Base-by-base conservation (phyloP, 2,329 filamentous ascomycete genomes). In the Exutisphaerella laricina region DNA sequence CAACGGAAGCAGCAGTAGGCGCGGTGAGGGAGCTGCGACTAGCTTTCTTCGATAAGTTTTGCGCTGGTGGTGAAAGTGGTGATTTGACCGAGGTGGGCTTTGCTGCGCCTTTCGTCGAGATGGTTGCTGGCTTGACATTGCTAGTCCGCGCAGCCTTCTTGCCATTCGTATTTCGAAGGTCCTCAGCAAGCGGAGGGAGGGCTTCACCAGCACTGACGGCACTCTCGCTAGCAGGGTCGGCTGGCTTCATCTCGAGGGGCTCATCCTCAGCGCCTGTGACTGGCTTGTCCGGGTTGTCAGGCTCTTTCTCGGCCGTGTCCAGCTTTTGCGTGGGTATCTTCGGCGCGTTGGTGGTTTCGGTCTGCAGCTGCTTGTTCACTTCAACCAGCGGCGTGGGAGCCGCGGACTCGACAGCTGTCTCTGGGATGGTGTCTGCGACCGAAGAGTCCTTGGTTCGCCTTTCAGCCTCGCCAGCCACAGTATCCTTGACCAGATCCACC, bases 241-340 rank as follows among this genome's bases (percentile, higher is more conserved):
- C 62, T 4, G 69, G 66, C 54, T 66, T 67, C 57, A 68, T 58
- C 6, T 56, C 48, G 8, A 56, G 62, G 9, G 66, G 59, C 44
- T 63, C 56, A 38, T 72, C 70, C 54, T 70, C 63, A 2, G 56
- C 69, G 23, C 58, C 66, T 14, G 67, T 66, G 7, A 60, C 60
- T 42, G 55, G 56, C 57, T 72, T 72, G 55, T 73, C 70, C 17
- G 66, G 67, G 33, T 69, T 69, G 9, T 60, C 62, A n/a, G 57
- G 58, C 39, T 53, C 51, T n/a, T n/a, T n/a, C n/a, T n/a, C n/a
- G n/a, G n/a, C n/a, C 39, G 55, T 55, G 35, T 51, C 50, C 13
- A 18, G 21, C 37, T 40, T 46, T n/a, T 33, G 35, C 12, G 13
- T 28, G 20, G 18, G 33, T 13, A 29, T 41, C 21, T 35, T 43